phyloP scores from a whole-genome alignment of 805 yeast species.

The Spathaspora passalidarum region DNA sequence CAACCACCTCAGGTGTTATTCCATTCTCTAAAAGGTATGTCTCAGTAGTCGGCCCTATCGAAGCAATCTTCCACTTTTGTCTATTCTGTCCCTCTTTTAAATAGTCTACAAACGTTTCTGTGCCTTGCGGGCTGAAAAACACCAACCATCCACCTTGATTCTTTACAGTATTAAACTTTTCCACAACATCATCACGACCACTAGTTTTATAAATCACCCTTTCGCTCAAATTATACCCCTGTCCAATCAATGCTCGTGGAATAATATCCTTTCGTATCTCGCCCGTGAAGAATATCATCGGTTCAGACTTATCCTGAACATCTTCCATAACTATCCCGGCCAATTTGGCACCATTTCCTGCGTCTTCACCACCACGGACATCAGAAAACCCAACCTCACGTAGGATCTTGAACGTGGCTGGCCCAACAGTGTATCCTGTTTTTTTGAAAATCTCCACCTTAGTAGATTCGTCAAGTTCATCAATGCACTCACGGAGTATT shows the following conservation, averaged over 20 bases:
- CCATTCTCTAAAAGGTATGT: constrained; percentile 52
- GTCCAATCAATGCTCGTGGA: constrained; percentile 52
- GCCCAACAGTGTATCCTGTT: constrained; percentile 85
- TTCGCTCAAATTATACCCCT: constrained; percentile 51
- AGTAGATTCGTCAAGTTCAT: constrained; percentile 10
- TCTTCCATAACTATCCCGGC: constrained; percentile 57
- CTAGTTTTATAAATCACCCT: constrained; percentile 68
- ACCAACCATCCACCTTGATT: constrained; percentile 59
- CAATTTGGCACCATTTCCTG: constrained; percentile 78
- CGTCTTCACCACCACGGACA: constrained; percentile 67
- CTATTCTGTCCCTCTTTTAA: constrained; percentile 10
- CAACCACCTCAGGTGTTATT: constrained; percentile 58
- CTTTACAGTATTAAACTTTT: constrained; percentile 25
- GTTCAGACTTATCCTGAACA: constrained; percentile 2
- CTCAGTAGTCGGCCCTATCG: constrained; percentile 92
- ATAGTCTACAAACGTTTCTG: constrained; percentile 55
- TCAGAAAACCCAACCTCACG: constrained; percentile 59
- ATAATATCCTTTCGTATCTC: constrained; percentile 78
- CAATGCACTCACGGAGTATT: constrained; percentile 51
- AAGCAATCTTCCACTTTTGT: constrained; percentile 51
- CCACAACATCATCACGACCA: constrained; percentile 40
- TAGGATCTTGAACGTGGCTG: constrained; percentile 71
- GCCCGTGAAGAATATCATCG: constrained; percentile 77
- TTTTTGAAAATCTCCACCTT: constrained; percentile 37
- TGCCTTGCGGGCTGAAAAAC: constrained; percentile 90